phyloP scores from a whole-genome alignment of 306 rosid genomes.

The Fragaria nilgerrensis region DNA sequence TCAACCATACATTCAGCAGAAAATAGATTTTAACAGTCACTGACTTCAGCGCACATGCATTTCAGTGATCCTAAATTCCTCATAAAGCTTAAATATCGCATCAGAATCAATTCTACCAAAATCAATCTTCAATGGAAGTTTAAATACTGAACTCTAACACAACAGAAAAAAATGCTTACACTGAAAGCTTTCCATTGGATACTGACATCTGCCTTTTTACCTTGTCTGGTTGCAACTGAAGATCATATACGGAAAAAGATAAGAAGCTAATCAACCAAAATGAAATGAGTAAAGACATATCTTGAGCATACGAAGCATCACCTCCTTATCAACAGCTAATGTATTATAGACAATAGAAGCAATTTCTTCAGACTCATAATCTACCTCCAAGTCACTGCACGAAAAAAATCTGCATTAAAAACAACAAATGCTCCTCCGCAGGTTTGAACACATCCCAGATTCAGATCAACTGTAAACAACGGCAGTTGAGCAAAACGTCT shows the following conservation, averaged over 20 bases:
- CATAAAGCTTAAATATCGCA: neutral
- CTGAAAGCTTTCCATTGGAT: slow-evolving; percentile 68
- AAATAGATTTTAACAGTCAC: neutral
- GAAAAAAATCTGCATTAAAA: slow-evolving; percentile 1
- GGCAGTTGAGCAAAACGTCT: neutral
- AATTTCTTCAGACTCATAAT: slow-evolving; percentile 59
- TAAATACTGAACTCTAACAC: neutral
- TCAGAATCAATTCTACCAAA: neutral
- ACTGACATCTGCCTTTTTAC: slow-evolving; percentile 66
- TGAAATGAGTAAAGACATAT: neutral
- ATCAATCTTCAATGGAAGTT: neutral
- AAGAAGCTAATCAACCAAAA: neutral
- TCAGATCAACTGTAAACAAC: neutral
- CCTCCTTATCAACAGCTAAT: slow-evolving; percentile 84
- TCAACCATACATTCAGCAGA: neutral
- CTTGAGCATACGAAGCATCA: slow-evolving; percentile 28
- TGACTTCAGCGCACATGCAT: neutral
- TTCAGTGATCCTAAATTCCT: neutral
- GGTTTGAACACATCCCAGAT: neutral
- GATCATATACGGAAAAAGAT: slow-evolving; percentile 27
- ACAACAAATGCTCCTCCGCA: neutral
- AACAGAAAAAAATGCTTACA: slow-evolving; percentile 42
- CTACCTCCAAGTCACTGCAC: slow-evolving; percentile 80
- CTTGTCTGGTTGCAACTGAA: slow-evolving; percentile 91
- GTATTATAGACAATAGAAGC: slow-evolving; percentile 66